These are phyloP conservation scores for Coemansia sp. DNA, from an alignment of 192 early-diverging fungal species.

Conservation along the genomic window DNA sequence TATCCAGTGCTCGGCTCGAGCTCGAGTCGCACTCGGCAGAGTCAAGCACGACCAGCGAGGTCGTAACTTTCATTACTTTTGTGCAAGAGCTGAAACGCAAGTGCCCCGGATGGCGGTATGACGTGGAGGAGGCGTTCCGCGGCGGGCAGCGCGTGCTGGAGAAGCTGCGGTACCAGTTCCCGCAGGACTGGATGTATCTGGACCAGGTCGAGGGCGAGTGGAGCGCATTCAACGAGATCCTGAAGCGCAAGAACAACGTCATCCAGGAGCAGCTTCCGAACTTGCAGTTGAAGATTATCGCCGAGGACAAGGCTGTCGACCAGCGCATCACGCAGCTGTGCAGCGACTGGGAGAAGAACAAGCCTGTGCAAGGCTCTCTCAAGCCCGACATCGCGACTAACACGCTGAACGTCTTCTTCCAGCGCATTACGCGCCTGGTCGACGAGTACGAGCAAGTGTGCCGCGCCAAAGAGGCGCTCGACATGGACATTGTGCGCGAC, in stretches of 20 bases:
- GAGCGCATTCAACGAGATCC: constrained; percentile 94
- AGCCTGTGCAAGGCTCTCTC: constrained; percentile 93
- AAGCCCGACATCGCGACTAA: constrained; percentile 81
- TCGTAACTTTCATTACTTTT: constrained; percentile 92
- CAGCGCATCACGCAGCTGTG: constrained; percentile 77
- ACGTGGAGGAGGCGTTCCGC: constrained; percentile 83
- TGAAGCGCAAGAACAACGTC: constrained; percentile 82
- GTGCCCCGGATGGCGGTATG: constrained; percentile 69
- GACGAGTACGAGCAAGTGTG: constrained; percentile 85
- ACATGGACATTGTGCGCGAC: constrained; percentile 72
- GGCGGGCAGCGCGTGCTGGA: constrained; percentile 91
- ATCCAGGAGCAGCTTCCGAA: constrained; percentile 95
- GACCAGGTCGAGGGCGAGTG: constrained; percentile 98
- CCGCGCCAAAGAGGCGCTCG: constrained; percentile 91
- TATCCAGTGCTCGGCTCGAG: constrained; percentile 76
- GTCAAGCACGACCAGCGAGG: constrained; percentile 81
- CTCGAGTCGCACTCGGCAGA: constrained; percentile 88
- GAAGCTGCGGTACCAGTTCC: constrained; percentile 91
- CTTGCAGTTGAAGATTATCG: constrained; percentile 91
- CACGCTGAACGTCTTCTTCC: constrained; percentile 81
- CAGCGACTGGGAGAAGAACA: constrained; percentile 91
- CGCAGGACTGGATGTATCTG: constrained; percentile 91
- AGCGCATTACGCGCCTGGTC: constrained; percentile 72
- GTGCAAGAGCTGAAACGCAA: constrained; percentile 92
- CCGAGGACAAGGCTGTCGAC: constrained; percentile 87